phyloP scores from a whole-genome alignment of 805 yeast genomes.

The Candida maesae region DNA sequence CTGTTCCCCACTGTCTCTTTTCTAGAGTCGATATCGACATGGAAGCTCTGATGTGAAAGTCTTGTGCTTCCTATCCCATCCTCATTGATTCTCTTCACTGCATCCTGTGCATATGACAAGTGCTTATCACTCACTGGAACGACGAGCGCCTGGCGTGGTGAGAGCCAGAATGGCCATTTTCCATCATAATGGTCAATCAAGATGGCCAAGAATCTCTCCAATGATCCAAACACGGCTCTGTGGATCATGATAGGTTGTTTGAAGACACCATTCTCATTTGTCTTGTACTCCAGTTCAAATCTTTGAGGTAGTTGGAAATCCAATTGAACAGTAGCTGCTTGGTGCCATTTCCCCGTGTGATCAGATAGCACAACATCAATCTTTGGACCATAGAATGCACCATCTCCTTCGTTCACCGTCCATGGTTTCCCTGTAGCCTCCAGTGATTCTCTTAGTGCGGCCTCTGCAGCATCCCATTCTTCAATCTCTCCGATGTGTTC shows the following conservation, averaged over 20 bases:
- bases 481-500: constrained; percentile 70
- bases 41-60: constrained; percentile 55
- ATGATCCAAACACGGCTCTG: constrained; percentile 91
- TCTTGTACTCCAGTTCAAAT: constrained; percentile 67
- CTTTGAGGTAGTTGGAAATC: constrained; percentile 92
- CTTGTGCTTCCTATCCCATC: constrained; percentile 39
- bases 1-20: constrained; percentile 76
- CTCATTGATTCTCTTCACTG: constrained; percentile 45
- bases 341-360: constrained; percentile 76
- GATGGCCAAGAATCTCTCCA: constrained; percentile 89
- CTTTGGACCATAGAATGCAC: constrained; percentile 95
- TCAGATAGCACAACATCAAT: constrained; percentile 84
- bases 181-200: constrained; percentile 88
- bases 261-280: constrained; percentile 43
- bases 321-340: constrained; percentile 91
- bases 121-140: constrained; percentile 75
- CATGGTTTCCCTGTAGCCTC: constrained; percentile 53
- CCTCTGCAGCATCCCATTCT: constrained; percentile 85
- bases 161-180: constrained; percentile 97
- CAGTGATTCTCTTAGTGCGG: constrained; percentile 55
- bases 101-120: constrained; percentile 45
- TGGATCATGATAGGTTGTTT: constrained; percentile 91
- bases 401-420: constrained; percentile 86
- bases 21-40: constrained; percentile 72
- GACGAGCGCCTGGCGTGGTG: constrained; percentile 84